These are phyloP conservation scores for Chalciporus chontae DNA, from an alignment of 768 basidiomycete species.

Conservation along the genomic window DNA sequence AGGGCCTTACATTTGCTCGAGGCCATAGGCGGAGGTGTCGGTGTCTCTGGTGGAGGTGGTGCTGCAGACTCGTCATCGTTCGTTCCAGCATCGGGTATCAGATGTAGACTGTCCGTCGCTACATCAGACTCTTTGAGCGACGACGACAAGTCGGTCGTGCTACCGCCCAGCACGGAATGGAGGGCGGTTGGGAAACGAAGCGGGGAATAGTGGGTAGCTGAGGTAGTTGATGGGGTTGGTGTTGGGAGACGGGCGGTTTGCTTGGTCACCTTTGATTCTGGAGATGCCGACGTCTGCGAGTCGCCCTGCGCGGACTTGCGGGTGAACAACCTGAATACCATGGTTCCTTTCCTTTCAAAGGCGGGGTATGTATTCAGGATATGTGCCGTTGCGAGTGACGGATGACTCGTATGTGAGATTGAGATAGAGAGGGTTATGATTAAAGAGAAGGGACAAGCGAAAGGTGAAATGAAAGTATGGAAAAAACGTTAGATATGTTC, in stretches of 20 bases:
- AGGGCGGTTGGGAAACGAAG: conserved; percentile 18
- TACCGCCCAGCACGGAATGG: conserved; percentile 14
- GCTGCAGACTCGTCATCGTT: conserved; percentile 10
- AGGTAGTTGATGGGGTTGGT: conserved; percentile 47
- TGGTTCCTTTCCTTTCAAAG: conserved; percentile 8
- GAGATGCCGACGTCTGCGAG: conserved; percentile 4
- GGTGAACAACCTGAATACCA: conserved; percentile 45
- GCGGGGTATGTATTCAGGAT: conserved; percentile 3
- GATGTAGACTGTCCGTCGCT: background rate
- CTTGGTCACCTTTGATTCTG: conserved; percentile 2
- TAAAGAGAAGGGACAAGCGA: conserved; percentile 4
- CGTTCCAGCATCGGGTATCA: conserved; percentile 3
- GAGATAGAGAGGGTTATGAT: background rate
- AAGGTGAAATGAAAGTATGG: background rate
- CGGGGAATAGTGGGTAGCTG: conserved; percentile 25
- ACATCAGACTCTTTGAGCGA: conserved; percentile 17
- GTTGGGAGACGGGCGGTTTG: conserved; percentile 43
- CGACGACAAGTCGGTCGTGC: conserved; percentile 17
- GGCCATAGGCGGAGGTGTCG: conserved; percentile 35
- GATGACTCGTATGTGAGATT: no score
- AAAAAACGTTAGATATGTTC: conserved; percentile 4
- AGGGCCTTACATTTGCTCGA: conserved; percentile 44
- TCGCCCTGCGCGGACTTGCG: conserved; percentile 28
- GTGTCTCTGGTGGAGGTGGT: conserved; percentile 28
- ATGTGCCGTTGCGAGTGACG: background rate